Evolutionary conservation across 805 yeast genomes (phyloP).

Genomic region (Jamesozyma gamospora): DNA sequence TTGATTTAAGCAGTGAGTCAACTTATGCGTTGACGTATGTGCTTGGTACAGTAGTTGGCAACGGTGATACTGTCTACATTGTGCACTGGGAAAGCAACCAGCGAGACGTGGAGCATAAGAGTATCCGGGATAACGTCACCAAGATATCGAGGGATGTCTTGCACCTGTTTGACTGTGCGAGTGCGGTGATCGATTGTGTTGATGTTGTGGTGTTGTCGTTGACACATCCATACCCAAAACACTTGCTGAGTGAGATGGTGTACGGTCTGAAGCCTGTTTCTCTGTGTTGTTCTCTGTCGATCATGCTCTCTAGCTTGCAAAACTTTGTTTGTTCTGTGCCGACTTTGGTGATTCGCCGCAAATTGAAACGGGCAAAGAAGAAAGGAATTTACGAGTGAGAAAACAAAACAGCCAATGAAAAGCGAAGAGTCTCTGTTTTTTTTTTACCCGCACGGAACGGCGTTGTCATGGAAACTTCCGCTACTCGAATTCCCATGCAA

Average conservation of each 20-base stretch:
- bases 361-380: constrained; percentile 22
- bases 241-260: constrained; percentile 30
- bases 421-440: no score
- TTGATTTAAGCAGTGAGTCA: constrained; percentile 78
- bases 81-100: constrained; percentile 30
- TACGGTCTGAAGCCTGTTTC: constrained; percentile 28
- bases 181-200: constrained; percentile 18
- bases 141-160: constrained; percentile 13
- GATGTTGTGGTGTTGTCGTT: constrained; percentile 28
- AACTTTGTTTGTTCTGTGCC: constrained; percentile 29
- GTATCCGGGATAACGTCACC: constrained; percentile 11
- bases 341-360: constrained; percentile 25
- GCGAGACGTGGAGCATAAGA: constrained; percentile 3
- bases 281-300: constrained; percentile 22
- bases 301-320: constrained; percentile 19
- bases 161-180: constrained; percentile 23
- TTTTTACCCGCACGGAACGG: no score
- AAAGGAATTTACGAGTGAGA: constrained; percentile 20
- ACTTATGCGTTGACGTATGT: constrained; percentile 80
- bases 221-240: constrained; percentile 33
- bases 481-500: no score
- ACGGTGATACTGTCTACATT: constrained; percentile 72
- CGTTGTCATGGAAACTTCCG: no score
- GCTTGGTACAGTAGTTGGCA: constrained; percentile 72
- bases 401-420: neutral